Conservation (phyloP, 352 stramenopile species). For the Globisporangium iwayamae region DNA sequence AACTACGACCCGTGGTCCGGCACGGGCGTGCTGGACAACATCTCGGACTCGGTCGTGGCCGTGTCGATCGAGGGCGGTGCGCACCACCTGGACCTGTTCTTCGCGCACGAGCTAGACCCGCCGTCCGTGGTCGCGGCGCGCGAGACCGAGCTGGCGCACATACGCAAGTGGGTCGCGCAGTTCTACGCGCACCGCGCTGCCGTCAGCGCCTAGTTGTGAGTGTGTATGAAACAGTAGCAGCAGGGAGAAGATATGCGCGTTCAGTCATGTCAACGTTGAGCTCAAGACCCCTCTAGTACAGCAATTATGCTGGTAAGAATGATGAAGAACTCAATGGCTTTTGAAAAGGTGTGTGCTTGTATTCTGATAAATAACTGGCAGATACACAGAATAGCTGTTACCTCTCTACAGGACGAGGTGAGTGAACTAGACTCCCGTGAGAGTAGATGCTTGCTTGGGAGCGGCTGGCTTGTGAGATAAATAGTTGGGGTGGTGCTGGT, state of each 20-base stretch:
- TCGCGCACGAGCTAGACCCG: slow-evolving; percentile 82
- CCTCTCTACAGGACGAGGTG: not conserved
- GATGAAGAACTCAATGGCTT: not conserved
- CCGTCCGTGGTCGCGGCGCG: slow-evolving; percentile 63
- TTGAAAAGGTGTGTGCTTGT: not conserved
- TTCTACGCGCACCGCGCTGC: slow-evolving; percentile 36
- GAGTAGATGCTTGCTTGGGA: not conserved
- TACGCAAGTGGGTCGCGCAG: slow-evolving; percentile 78
- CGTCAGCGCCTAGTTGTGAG: slow-evolving; percentile 7
- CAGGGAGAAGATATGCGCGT: not conserved
- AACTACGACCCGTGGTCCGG: slow-evolving; percentile 92
- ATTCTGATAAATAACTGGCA: slow-evolving; percentile 6
- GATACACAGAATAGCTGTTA: not conserved
- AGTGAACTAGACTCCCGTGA: not conserved
- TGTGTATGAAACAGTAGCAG: not conserved
- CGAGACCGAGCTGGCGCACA: slow-evolving; percentile 67
- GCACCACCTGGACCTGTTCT: slow-evolving; percentile 93
- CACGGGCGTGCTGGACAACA: slow-evolving; percentile 75
- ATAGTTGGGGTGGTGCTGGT: not conserved
- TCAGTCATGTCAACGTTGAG: not conserved
- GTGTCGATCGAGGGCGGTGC: slow-evolving; percentile 70
- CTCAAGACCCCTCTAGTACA: no score
- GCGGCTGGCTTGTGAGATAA: slow-evolving; percentile 7
- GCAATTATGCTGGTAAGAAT: not conserved
- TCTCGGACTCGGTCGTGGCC: slow-evolving; percentile 66